These are phyloP conservation scores for Scleromitrula shiraiana DNA, from an alignment of 2,329 filamentous ascomycete species.

Conservation along the genomic window DNA sequence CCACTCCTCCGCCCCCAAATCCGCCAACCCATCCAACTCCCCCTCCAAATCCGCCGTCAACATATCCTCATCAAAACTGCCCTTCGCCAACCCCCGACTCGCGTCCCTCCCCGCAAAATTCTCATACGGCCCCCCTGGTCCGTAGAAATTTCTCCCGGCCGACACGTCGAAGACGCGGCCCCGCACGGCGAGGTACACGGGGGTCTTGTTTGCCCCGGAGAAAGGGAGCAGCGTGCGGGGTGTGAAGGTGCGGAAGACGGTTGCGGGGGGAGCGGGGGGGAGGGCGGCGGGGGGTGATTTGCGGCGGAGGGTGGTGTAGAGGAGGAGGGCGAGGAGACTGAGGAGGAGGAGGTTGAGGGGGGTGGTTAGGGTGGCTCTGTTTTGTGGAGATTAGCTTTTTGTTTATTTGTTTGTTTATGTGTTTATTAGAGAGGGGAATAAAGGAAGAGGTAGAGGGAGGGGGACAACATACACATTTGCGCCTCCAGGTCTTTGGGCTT, in stretches of 20 bases:
- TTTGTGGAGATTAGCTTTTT: not conserved
- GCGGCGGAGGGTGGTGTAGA: constrained; percentile 48
- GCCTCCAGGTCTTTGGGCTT: constrained; percentile 18
- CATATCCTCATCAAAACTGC: constrained; percentile 94
- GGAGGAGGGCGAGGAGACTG: constrained; percentile 47
- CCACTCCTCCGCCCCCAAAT: constrained; percentile 64
- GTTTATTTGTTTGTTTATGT: not conserved
- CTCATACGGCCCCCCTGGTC: constrained; percentile 86
- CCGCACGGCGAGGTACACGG: constrained; percentile 86
- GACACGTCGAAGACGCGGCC: constrained; percentile 89
- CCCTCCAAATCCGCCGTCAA: constrained; percentile 83
- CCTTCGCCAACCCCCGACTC: constrained; percentile 75
- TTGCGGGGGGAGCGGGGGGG: constrained; percentile 46
- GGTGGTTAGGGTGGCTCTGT: constrained; percentile 32
- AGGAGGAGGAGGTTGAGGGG: constrained; percentile 57
- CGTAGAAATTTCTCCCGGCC: constrained; percentile 86
- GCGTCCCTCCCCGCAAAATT: constrained; percentile 96
- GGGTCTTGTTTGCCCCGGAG: constrained; percentile 65
- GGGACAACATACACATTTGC: constrained; percentile 26
- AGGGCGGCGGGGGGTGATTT: constrained; percentile 38
- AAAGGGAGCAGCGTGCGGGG: constrained; percentile 75
- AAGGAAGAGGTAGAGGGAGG: too few relatives aligned
- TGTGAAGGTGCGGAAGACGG: constrained; percentile 63
- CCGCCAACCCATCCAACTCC: constrained; percentile 68
- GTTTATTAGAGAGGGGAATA: not conserved